Base-by-base conservation (phyloP, 108 stramenopile species). In the Schizochytrium sp. region DNA sequence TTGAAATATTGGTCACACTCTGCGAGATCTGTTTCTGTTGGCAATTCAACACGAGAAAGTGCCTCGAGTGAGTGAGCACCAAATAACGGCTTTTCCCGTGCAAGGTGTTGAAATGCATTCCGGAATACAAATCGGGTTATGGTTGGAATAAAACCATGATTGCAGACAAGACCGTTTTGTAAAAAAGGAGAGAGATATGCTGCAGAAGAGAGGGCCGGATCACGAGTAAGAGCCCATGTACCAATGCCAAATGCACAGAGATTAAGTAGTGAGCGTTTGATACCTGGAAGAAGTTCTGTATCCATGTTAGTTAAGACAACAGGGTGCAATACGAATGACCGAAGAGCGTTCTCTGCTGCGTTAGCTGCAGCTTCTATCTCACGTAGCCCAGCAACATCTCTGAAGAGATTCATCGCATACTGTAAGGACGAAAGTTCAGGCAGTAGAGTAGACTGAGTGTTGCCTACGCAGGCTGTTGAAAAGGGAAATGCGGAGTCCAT, bases 91-190 rank as follows among this genome's bases (percentile, higher is more conserved):
- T 69, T 44, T 38, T 44, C 5, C 28, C 64, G 7, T 0, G 64
- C 64, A 7, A 69, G 12, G 8, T 44, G 64, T 44, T 69, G 64
- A 69, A 69, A 7, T 1, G 64, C 64, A 15, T 69, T 69, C 8
- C 64, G 64, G 44, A 69, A 69, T 12, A 44, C 64, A 69, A 69
- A 69, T 7, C 64, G 12, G 42, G 64, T 69, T 38, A 69, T 69
- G 10, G 64, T 69, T 12, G 64, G 64, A 7, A 69, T 44, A 7
- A 3, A 44, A 3, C 64, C 64, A 15, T 69, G 42, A 13, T 38
- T 44, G 28, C 64, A 44, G 10, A 44, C 64, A 7, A 69, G 15
- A 8, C 64, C 64, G 1, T 69, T 38, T 15, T 69, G 64, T 0
- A 69, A 44, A 15, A 44, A 69, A 12, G 44, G 42, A 44, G 44